phyloP scores from a whole-genome alignment of 345 rosid species.

The Cardamine chenopodiifolia region DNA sequence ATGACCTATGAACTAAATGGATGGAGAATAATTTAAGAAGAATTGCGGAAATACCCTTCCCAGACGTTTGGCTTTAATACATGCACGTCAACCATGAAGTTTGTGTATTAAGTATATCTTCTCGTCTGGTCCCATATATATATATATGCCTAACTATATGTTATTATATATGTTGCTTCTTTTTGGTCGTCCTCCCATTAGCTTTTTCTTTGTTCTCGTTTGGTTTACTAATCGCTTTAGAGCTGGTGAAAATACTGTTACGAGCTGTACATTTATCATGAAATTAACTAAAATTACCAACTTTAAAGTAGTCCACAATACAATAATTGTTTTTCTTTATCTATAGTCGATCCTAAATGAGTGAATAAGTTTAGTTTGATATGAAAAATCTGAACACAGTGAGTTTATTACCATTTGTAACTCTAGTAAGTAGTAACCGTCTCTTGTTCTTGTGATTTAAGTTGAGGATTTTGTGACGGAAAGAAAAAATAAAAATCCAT shows the following conservation, averaged over 20 bases:
- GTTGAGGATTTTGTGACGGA: background rate
- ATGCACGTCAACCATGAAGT: background rate
- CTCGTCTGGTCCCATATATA: background rate
- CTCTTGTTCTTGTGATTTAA: constrained; percentile 1
- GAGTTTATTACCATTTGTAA: background rate
- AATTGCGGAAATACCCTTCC: constrained; percentile 9
- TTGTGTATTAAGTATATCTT: constrained; percentile 3
- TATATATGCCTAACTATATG: background rate
- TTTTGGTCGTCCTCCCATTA: constrained; percentile 31
- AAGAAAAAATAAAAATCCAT: background rate
- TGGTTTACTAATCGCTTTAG: constrained; percentile 9
- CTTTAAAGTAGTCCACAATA: background rate
- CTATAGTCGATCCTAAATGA: background rate
- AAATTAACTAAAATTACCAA: background rate
- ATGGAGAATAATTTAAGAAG: background rate
- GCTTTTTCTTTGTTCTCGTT: constrained; percentile 36
- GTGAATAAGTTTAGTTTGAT: background rate
- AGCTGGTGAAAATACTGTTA: constrained; percentile 13
- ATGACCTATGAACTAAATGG: constrained; percentile 25
- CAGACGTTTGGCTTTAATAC: background rate
- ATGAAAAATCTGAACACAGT: background rate
- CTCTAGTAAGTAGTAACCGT: background rate
- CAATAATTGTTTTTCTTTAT: background rate
- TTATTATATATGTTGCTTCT: background rate
- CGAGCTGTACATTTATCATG: background rate